Evolutionary conservation across 257 asterid species (phyloP), one percentile per base, ranked within the genome.

Genomic region (Solanum virginianum): DNA sequence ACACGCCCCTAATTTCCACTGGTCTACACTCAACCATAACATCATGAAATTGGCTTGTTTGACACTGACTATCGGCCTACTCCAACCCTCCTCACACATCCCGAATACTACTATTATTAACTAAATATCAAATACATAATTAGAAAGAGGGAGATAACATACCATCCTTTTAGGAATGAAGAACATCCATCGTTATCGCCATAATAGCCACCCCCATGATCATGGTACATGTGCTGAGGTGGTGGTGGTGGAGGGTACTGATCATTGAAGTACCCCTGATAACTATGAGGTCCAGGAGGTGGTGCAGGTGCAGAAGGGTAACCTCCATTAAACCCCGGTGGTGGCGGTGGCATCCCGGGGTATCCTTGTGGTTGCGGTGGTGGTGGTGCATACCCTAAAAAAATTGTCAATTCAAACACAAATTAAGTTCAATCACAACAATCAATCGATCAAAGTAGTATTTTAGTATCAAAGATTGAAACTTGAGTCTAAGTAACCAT

Each of bases 191-290:
- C 10, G 62, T 49, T 60, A 24, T 75, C 7, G 4, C 36, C 56
- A 77, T 82, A 51, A 10, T 69, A 82, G 86, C 47, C 62, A 15
- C 80, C 86, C 62, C 87, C 65, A 83, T 85, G 86, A 0, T 80
- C 90, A 75, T 87, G 91, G 13, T 85, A 54, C 10, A 7, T 77
- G 80, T 90, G 91, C 22, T 87, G 84, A 15, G 87, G 88, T 41
- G 90, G 91, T 39, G 89, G 91, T 9, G 89, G 92, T 24, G 91
- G 88, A 3, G 87, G 89, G 83, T 81, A 84, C 6, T 85, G 86
- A 60, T 84, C 82, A 68, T 80, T 75, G 70, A 90, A 90, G 86
- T 90, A 90, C 9, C 91, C 89, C 54, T 90, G 92, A 43, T 90
- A 90, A 71, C 89, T 81, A 1, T 86, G 71, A 7, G 83, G 86